These are phyloP conservation scores for Fusarium longipes DNA, from an alignment of 2,329 filamentous ascomycete species.

Conservation along the genomic window DNA sequence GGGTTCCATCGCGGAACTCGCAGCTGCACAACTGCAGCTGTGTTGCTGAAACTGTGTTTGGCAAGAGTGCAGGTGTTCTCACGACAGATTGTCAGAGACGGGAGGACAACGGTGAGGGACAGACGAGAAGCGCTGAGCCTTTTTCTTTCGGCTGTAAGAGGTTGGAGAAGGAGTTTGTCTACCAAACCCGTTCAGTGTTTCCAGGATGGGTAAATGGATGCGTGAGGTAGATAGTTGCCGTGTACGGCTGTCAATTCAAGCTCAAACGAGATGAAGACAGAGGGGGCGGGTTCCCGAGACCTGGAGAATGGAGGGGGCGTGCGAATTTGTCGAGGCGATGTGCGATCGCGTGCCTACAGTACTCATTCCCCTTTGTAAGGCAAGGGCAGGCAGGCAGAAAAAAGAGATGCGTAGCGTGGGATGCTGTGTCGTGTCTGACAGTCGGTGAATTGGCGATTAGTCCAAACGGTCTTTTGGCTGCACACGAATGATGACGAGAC, in stretches of 20 bases:
- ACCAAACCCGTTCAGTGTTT: constrained; percentile 29
- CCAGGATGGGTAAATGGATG: constrained; percentile 47
- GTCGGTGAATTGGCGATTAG: constrained; percentile 20
- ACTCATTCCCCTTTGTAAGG: constrained; percentile 18
- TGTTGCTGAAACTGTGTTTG: constrained; percentile 28
- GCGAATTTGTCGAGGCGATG: constrained; percentile 34
- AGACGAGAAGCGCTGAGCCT: constrained; percentile 26
- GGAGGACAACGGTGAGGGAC: constrained; percentile 26
- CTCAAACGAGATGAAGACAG: constrained; percentile 30
- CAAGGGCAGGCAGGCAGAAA: not conserved
- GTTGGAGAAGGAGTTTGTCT: constrained; percentile 18
- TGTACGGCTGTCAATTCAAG: constrained; percentile 14
- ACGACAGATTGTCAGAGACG: constrained; percentile 29
- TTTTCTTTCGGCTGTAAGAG: constrained; percentile 25
- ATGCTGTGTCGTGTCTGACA: constrained; percentile 35
- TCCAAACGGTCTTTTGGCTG: constrained; percentile 19
- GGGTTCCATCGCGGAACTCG: constrained; percentile 52
- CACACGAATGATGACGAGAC: constrained; percentile 25
- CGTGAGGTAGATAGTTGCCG: constrained; percentile 32
- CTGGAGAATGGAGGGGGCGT: constrained; percentile 42
- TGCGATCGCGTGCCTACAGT: constrained; percentile 47
- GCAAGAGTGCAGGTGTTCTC: constrained; percentile 22
- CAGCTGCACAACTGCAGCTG: constrained; percentile 37
- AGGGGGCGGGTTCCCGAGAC: constrained; percentile 40
- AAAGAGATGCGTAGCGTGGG: constrained; percentile 35